Base-by-base conservation (phyloP, 2,329 filamentous ascomycete species). In the Fusarium compactum region DNA sequence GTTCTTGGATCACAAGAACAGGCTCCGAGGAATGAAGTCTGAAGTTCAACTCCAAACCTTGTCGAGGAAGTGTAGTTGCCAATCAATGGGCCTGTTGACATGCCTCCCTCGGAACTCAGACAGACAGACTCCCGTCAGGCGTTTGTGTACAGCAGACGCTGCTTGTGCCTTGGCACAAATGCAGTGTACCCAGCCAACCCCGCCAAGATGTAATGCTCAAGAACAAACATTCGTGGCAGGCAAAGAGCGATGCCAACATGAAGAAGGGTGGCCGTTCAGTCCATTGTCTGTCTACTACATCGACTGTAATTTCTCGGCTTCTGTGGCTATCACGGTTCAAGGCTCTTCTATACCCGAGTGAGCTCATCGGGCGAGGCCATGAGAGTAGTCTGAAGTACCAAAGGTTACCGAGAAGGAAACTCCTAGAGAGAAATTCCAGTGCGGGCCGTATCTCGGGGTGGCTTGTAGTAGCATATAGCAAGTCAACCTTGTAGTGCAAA, bases 401-500 rank as follows among this genome's bases (percentile, higher is more conserved):
- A 45, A 34, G 32, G 40, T 16, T 25, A 38, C 25, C 15, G 20
- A 29, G 20, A 48, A 51, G 14, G 27, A 27, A 20, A 27, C 32
- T 38, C 6, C 34, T 38, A 38, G 18, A 38, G 18, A n/a, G 34
- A n/a, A 7, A 38, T 38, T n/a, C 24, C 20, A 50, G 20, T 11
- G 20, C 29, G 34, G 40, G 53, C 41, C 44, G 44, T 47, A 29
- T 38, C 32, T 20, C 34, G 29, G 34, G 25, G 62, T 63, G 62
- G 58, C 56, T 70, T 62, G 34, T 16, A 10, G 47, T 46, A 48
- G 27, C 34, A 52, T 38, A 41, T 18, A 24, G 38, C 47, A 51
- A 27, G 27, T 34, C 14, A 65, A 47, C n/a, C 34, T 56, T 30
- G 40, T 40, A 54, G 51, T 27, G 41, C 29, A 63, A 44, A 46